Conservation (phyloP, 202 grass and related monocot genomes). For the Bolboschoenoplectus hybrid region DNA sequence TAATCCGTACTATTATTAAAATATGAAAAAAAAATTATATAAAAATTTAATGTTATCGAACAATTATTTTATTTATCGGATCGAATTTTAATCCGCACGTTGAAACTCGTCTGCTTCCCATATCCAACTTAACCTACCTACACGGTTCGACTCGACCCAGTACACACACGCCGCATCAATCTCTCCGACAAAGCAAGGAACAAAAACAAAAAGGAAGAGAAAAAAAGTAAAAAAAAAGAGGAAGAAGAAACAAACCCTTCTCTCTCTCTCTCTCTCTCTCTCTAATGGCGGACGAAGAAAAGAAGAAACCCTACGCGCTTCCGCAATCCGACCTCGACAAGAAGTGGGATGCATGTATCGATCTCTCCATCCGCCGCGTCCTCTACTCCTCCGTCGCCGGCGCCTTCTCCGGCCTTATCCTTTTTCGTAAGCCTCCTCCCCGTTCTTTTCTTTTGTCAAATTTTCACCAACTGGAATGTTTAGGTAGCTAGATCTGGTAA, state of each 20-base stretch:
- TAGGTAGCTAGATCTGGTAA: conserved; percentile 8
- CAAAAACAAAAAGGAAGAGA: background rate
- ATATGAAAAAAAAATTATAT: too few relatives aligned
- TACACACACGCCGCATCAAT: background rate
- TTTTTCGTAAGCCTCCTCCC: conserved; percentile 57
- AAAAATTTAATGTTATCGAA: too few relatives aligned
- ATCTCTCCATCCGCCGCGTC: conserved; percentile 86
- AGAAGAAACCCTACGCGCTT: background rate
- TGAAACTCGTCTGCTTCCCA: background rate
- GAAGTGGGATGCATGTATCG: conserved; percentile 88
- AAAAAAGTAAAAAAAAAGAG: background rate
- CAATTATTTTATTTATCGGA: too few relatives aligned
- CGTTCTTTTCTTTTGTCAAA: background rate
- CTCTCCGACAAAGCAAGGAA: background rate
- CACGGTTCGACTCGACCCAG: background rate
- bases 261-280: background rate
- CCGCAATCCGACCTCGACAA: conserved; percentile 75
- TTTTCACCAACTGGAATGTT: background rate
- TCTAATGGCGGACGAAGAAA: conserved; percentile 38
- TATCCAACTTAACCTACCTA: background rate
- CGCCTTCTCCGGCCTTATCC: conserved; percentile 70
- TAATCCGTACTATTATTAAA: too few relatives aligned
- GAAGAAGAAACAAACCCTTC: background rate
- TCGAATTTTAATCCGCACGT: too few relatives aligned
- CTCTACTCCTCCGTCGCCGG: conserved; percentile 81